Conservation (phyloP, 441 rosid species). For the Gossypium gossypioides region DNA sequence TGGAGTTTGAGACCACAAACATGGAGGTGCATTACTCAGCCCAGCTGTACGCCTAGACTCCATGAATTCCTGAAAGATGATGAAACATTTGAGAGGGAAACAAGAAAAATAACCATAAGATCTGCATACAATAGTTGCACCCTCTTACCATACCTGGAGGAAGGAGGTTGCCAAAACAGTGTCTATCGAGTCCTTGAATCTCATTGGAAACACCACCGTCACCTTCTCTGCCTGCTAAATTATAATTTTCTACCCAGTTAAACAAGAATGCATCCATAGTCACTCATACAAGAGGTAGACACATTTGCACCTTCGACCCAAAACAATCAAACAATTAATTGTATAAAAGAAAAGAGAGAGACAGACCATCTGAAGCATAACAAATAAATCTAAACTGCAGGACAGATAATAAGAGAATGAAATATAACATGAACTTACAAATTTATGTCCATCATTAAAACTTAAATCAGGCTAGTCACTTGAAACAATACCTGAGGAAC, state of each 20-base stretch:
- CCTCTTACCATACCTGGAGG: conserved; percentile 49
- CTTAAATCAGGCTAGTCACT: not conserved
- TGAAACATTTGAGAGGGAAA: not conserved
- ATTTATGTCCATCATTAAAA: not conserved
- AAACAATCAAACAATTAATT: not conserved
- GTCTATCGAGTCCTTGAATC: conserved; percentile 77
- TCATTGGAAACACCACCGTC: conserved; percentile 79
- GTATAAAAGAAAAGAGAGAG: not conserved
- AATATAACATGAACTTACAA: not conserved
- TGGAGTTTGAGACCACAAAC: conserved; percentile 70
- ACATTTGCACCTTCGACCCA: not conserved
- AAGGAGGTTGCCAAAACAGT: conserved; percentile 77
- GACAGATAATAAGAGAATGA: not conserved
- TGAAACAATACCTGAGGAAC: conserved; percentile 53
- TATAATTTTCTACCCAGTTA: not conserved
- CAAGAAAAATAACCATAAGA: conserved; percentile 1
- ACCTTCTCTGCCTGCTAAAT: conserved; percentile 67
- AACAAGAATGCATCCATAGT: not conserved
- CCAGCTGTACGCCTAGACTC: conserved; percentile 78
- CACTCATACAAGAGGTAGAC: not conserved
- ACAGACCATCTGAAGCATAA: too few relatives aligned
- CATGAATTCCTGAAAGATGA: conserved; percentile 65
- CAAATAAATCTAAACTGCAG: not conserved
- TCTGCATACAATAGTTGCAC: not conserved
- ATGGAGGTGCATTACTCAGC: conserved; percentile 74